phyloP scores from a whole-genome alignment of 495 filamentous ascomycete species.

The Filosporella fistucella region DNA sequence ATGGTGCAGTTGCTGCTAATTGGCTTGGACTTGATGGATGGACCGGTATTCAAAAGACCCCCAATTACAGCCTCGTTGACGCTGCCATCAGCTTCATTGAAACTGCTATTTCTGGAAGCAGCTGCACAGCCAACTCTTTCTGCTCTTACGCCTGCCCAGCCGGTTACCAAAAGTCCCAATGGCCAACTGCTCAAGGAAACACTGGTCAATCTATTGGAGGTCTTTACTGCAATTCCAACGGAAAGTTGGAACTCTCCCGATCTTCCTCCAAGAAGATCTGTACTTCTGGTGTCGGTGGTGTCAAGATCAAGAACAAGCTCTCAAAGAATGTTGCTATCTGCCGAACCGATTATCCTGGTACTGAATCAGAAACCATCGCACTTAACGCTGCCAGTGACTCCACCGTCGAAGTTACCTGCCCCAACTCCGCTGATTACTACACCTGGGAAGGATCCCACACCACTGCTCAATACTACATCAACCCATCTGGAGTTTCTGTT shows the following conservation, averaged over 20 bases:
- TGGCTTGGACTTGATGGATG: conserved; percentile 71
- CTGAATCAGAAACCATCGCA: conserved; percentile 80
- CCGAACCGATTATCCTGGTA: conserved; percentile 94
- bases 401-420: conserved; percentile 63
- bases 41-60: conserved; percentile 69
- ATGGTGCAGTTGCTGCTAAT: conserved; percentile 69
- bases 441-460: conserved; percentile 67
- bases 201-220: conserved; percentile 89
- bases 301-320: conserved; percentile 72
- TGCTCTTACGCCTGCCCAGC: conserved; percentile 93
- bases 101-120: conserved; percentile 59
- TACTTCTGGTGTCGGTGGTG: conserved; percentile 62
- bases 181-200: conserved; percentile 74
- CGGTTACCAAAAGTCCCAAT: conserved; percentile 91
- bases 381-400: conserved; percentile 52
- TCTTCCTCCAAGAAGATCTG: conserved; percentile 65
- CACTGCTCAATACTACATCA: conserved; percentile 96
- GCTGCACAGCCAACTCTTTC: conserved; percentile 59
- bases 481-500: conserved; percentile 63
- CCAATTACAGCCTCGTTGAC: conserved; percentile 30
- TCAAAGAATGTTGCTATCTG: conserved; percentile 65
- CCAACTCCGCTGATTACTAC: conserved; percentile 67
- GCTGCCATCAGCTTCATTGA: conserved; percentile 45
- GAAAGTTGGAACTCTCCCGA: conserved; percentile 77
- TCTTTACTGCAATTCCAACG: conserved; percentile 68